These are phyloP conservation scores for Berkeleyomyces basicola DNA, from an alignment of 2,329 filamentous ascomycete genomes.

Conservation along the genomic window DNA sequence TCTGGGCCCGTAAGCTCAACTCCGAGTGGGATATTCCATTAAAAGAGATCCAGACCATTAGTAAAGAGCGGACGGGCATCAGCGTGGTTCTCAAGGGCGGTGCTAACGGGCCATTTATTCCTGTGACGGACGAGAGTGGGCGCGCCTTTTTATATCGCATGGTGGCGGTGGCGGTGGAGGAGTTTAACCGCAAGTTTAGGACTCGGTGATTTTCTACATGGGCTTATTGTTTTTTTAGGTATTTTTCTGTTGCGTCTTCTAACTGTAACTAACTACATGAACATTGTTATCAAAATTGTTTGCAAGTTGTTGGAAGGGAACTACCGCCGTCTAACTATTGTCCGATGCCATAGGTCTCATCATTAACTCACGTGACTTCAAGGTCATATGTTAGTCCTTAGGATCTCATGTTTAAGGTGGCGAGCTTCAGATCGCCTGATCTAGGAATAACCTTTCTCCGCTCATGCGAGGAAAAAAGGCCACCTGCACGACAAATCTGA, in stretches of 20 bases:
- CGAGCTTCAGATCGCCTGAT: too few species aligned
- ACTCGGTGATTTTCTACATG: constrained; percentile 9
- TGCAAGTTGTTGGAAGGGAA: too few species aligned
- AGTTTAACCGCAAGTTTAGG: constrained; percentile 47
- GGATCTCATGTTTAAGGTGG: too few species aligned
- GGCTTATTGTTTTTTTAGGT: background rate
- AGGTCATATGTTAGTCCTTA: too few species aligned
- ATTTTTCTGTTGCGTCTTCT: background rate
- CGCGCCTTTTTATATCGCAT: constrained; percentile 47
- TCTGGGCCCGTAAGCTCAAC: constrained; percentile 67
- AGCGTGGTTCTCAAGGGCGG: constrained; percentile 78
- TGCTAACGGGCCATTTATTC: constrained; percentile 86
- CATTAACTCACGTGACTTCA: too few species aligned
- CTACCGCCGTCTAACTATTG: too few species aligned
- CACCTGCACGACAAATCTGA: too few species aligned
- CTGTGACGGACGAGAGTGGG: constrained; percentile 72
- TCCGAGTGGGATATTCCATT: constrained; percentile 94
- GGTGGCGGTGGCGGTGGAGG: constrained; percentile 48
- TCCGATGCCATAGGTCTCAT: too few species aligned
- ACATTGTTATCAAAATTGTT: too few species aligned
- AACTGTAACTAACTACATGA: background rate
- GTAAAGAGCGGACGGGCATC: constrained; percentile 88
- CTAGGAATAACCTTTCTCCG: too few species aligned
- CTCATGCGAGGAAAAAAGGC: too few species aligned
- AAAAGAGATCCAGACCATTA: constrained; percentile 92